Percentiles rank a stretch among this genome's conserved stretches.
Evolutionary conservation across 257 asterid genomes (phyloP).

Genomic region (Solanum chilense): DNA sequence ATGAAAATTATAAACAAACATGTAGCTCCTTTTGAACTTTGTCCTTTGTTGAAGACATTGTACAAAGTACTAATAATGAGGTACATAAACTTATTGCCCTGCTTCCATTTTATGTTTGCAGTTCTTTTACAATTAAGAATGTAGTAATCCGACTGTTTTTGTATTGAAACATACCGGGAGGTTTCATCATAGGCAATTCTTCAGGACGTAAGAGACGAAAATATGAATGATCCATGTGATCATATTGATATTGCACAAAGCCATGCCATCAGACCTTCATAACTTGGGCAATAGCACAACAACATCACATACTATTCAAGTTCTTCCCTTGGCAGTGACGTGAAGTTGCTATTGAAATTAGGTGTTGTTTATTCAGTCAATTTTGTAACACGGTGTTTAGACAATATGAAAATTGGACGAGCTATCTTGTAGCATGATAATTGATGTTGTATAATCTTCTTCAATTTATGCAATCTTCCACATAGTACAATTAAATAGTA

Average conservation of each 20-base stretch:
- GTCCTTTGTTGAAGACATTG: too few relatives aligned
- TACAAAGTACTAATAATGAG: slow-evolving; percentile 8
- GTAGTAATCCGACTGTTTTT: background rate
- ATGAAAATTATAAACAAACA: too few relatives aligned
- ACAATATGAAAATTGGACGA: background rate
- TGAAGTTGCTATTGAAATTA: background rate
- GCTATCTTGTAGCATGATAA: background rate
- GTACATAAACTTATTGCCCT: background rate
- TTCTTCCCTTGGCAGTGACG: background rate
- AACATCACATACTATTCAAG: background rate
- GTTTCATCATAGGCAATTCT: slow-evolving; percentile 50
- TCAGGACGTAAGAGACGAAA: slow-evolving; percentile 69
- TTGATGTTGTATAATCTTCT: background rate
- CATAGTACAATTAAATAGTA: too few relatives aligned
- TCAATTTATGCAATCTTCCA: background rate
- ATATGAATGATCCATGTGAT: slow-evolving; percentile 77
- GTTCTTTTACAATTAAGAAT: background rate
- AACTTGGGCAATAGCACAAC: slow-evolving; percentile 34
- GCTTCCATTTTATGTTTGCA: too few relatives aligned
- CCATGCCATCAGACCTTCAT: slow-evolving; percentile 81
- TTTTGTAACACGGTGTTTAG: background rate
- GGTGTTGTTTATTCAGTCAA: background rate
- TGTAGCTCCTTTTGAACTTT: too few relatives aligned
- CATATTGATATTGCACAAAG: slow-evolving; percentile 78
- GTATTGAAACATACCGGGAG: slow-evolving; percentile 33